Percentiles rank a stretch among this genome's conserved stretches.
Evolutionary conservation across 495 filamentous ascomycete species (phyloP).

Genomic region (Neurospora terricola): DNA sequence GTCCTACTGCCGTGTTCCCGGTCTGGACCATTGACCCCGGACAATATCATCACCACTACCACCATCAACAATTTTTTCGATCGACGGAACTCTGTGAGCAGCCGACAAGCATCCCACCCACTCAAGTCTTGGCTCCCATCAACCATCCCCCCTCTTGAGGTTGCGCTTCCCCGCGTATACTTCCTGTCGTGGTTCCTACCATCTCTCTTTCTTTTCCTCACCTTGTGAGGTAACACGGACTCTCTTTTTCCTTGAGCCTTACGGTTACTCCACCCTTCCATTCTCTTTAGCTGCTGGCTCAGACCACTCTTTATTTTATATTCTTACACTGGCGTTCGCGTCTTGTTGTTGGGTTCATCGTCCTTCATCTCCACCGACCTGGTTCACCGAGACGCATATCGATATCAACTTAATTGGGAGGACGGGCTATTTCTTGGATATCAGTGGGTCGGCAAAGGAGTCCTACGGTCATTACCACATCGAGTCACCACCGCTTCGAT

Average conservation of each 20-base stretch:
- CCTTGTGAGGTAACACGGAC: conserved; percentile 19
- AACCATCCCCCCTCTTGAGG: not conserved
- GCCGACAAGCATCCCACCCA: not conserved
- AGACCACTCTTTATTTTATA: conserved; percentile 41
- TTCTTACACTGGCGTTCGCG: conserved; percentile 15
- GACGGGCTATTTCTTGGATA: not conserved
- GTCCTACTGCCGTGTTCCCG: not conserved
- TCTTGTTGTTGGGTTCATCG: not conserved
- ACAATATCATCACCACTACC: not conserved
- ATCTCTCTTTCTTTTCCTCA: conserved; percentile 11
- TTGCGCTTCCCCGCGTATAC: conserved; percentile 29
- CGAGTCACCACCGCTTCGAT: not conserved
- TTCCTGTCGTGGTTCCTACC: conserved; percentile 8
- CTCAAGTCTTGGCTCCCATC: not conserved
- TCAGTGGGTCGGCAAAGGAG: not conserved
- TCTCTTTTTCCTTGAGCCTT: conserved; percentile 8
- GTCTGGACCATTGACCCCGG: not conserved
- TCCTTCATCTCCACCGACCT: not conserved
- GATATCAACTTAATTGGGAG: not conserved
- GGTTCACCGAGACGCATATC: not conserved
- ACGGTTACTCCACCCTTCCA: conserved; percentile 16
- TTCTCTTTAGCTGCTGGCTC: conserved; percentile 46
- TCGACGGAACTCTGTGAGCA: not conserved
- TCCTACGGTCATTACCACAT: not conserved
- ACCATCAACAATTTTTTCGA: not conserved